phyloP scores from a whole-genome alignment of 257 asterid species.

The Capsicum pubescens region DNA sequence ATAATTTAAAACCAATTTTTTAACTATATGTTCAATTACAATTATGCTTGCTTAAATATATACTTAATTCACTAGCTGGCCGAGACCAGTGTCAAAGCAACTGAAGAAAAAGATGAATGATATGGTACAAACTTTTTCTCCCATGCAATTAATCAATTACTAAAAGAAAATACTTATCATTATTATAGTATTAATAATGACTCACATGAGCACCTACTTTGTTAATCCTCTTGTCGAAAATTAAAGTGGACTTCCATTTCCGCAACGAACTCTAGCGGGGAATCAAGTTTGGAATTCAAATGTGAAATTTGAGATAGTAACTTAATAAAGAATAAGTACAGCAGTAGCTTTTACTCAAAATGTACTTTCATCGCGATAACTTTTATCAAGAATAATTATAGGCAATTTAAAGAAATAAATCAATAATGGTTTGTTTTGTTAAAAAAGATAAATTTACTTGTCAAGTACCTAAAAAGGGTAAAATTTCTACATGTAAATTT shows the following conservation, averaged over 20 bases:
- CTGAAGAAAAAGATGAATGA: slow-evolving; percentile 17
- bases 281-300: too few relatives aligned
- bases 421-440: too few relatives aligned
- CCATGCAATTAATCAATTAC: slow-evolving; percentile 19
- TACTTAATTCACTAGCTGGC: slow-evolving; percentile 18
- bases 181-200: neutral
- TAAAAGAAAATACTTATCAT: neutral
- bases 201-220: slow-evolving; percentile 15
- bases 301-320: too few relatives aligned
- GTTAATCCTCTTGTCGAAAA: neutral
- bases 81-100: neutral
- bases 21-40: neutral
- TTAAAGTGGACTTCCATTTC: neutral
- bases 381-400: too few relatives aligned
- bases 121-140: neutral
- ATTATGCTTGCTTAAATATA: neutral
- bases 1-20: neutral
- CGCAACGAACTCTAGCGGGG: too few relatives aligned
- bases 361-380: too few relatives aligned
- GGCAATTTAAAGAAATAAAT: too few relatives aligned
- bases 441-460: too few relatives aligned
- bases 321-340: too few relatives aligned
- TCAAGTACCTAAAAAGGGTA: too few relatives aligned
- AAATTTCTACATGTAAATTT: too few relatives aligned
- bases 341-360: too few relatives aligned